Percentiles rank a stretch among this genome's conserved stretches.
Evolutionary conservation across 306 rosid genomes (phyloP).

Genomic region (Dryas drummondii): DNA sequence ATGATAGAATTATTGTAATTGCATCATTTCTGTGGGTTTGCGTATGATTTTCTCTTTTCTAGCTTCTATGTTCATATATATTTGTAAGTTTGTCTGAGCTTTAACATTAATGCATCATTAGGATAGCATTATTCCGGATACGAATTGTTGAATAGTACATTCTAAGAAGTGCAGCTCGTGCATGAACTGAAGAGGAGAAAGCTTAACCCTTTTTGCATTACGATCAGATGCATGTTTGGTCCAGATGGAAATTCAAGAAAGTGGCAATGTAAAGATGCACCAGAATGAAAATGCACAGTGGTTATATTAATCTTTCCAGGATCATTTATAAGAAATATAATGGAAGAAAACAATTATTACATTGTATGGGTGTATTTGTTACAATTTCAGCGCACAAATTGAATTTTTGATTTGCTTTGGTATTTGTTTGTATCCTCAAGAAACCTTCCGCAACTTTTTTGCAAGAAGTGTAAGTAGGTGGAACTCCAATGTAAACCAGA

Average conservation of each 20-base stretch:
- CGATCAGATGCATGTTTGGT: too few species aligned
- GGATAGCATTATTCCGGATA: not conserved
- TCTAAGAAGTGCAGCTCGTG: not conserved
- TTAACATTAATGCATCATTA: not conserved
- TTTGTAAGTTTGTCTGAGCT: not conserved
- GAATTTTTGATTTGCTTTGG: conserved; percentile 16
- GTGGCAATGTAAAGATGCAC: not conserved
- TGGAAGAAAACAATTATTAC: not conserved
- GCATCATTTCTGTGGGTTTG: not conserved
- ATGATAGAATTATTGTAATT: conserved; percentile 1
- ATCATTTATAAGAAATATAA: not conserved
- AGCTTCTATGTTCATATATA: not conserved
- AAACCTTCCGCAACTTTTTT: conserved; percentile 43
- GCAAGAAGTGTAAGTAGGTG: conserved; percentile 36
- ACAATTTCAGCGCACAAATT: conserved; percentile 19
- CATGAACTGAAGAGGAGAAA: too few species aligned
- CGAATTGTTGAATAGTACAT: not conserved
- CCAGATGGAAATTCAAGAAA: not conserved
- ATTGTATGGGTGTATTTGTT: conserved; percentile 13
- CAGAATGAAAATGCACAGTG: not conserved
- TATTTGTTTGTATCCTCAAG: conserved; percentile 19
- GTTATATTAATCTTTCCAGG: not conserved
- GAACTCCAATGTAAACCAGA: conserved; percentile 32
- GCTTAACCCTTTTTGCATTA: too few species aligned
- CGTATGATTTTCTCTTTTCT: not conserved